phyloP scores from a whole-genome alignment of 1,139 yeast genomes.

The Blastobotrys petasosporus region DNA sequence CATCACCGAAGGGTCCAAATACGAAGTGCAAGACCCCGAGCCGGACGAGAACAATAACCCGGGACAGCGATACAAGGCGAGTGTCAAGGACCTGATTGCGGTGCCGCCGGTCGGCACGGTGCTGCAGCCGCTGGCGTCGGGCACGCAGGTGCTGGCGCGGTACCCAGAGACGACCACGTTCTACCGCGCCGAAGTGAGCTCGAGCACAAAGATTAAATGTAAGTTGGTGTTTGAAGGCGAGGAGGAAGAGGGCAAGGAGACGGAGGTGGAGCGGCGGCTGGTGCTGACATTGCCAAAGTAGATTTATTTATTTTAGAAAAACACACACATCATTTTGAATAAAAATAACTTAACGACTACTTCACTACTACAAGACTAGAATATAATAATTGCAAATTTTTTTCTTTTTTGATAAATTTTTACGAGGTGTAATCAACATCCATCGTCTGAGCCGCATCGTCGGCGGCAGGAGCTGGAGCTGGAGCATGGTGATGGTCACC shows the following conservation, averaged over 20 bases:
- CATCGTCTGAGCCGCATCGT: background rate
- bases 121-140: constrained; percentile 60
- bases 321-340: too few relatives aligned
- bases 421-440: background rate
- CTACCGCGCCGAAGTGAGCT: constrained; percentile 88
- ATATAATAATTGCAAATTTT: background rate
- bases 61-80: constrained; percentile 81
- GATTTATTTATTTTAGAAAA: too few relatives aligned
- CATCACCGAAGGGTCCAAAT: constrained; percentile 63
- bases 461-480: background rate
- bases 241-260: constrained; percentile 92
- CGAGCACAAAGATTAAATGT: constrained; percentile 67
- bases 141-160: constrained; percentile 80
- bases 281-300: constrained; percentile 51
- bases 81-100: constrained; percentile 69
- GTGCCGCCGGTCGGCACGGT: constrained; percentile 46
- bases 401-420: background rate
- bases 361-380: background rate
- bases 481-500: background rate
- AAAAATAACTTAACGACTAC: constrained; percentile 1
- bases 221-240: constrained; percentile 90
- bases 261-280: constrained; percentile 79
- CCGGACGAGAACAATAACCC: constrained; percentile 92
- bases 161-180: constrained; percentile 98
- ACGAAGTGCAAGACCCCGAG: constrained; percentile 91